These are phyloP conservation scores for Aspergillus mulundensis DNA, from an alignment of 495 filamentous ascomycete genomes.

Conservation along the genomic window DNA sequence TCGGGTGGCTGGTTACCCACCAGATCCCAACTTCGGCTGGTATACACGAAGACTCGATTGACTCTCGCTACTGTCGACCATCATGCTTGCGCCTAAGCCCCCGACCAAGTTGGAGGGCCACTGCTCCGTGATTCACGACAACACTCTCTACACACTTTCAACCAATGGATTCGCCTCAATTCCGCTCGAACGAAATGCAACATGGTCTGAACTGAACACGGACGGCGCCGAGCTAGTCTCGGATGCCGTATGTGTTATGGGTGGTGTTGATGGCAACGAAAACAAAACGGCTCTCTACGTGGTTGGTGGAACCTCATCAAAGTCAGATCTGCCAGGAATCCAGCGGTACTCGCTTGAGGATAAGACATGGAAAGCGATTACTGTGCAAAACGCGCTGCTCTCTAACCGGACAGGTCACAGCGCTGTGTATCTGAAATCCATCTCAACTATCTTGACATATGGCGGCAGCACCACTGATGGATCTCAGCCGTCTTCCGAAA, in stretches of 20 bases:
- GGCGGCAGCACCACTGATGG: slow-evolving; percentile 63
- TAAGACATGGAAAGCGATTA: slow-evolving; percentile 68
- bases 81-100: slow-evolving; percentile 65
- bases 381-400: slow-evolving; percentile 31
- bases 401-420: slow-evolving; percentile 70
- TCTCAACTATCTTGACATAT: slow-evolving; percentile 74
- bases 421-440: slow-evolving; percentile 67
- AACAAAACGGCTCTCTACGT: slow-evolving; percentile 69
- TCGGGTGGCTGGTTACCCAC: slow-evolving; percentile 30
- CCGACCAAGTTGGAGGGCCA: slow-evolving; percentile 61
- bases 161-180: slow-evolving; percentile 71
- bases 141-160: slow-evolving; percentile 84
- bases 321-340: slow-evolving; percentile 64
- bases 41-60: slow-evolving; percentile 22
- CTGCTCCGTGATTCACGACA: slow-evolving; percentile 78
- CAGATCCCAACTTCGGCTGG: slow-evolving; percentile 28
- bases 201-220: slow-evolving; percentile 63
- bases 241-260: slow-evolving; percentile 73
- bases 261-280: slow-evolving; percentile 47
- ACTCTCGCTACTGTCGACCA: slow-evolving; percentile 14
- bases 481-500: slow-evolving; percentile 58
- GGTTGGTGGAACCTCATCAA: slow-evolving; percentile 66
- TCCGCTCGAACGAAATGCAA: slow-evolving; percentile 58
- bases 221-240: slow-evolving; percentile 57
- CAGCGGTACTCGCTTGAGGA: slow-evolving; percentile 79